A percentile compares a stretch with the other conserved stretches of the same genome.
Conservation (phyloP, 495 filamentous ascomycete genomes). For the Hyphodiscus hymeniophilus region DNA sequence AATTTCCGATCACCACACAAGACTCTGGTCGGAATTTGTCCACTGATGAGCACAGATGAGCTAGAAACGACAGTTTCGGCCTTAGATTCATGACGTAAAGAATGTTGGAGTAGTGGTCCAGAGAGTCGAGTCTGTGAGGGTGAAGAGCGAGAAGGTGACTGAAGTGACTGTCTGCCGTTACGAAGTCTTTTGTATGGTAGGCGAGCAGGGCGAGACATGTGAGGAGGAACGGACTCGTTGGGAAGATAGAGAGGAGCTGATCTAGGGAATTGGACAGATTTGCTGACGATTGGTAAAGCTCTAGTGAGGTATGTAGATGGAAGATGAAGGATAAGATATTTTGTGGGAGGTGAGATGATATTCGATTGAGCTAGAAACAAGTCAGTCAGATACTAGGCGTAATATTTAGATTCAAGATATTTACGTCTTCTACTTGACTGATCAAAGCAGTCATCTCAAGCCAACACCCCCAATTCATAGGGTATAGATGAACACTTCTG, state of each 20-base stretch:
- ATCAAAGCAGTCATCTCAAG: conserved; percentile 74
- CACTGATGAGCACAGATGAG: conserved; percentile 77
- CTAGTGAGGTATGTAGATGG: conserved; percentile 79
- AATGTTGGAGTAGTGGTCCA: conserved; percentile 96
- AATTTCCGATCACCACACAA: conserved; percentile 94
- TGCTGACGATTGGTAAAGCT: conserved; percentile 79
- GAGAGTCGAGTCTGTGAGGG: conserved; percentile 79
- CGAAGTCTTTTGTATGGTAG: conserved; percentile 92
- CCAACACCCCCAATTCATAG: conserved; percentile 97
- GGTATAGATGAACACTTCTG: conserved; percentile 73
- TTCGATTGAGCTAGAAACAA: conserved; percentile 35
- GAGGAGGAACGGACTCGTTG: conserved; percentile 75
- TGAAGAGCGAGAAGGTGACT: conserved; percentile 68
- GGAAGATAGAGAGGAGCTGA: conserved; percentile 75
- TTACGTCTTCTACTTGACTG: conserved; percentile 70
- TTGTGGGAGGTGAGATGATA: conserved; percentile 57
- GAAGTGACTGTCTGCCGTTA: conserved; percentile 79
- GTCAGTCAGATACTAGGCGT: conserved; percentile 11
- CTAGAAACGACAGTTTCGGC: conserved; percentile 85
- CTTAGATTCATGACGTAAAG: conserved; percentile 84
- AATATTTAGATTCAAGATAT: conserved; percentile 22
- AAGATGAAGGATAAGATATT: conserved; percentile 93
- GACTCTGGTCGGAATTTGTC: conserved; percentile 98
- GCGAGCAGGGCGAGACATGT: conserved; percentile 81
- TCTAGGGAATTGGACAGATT: conserved; percentile 62